Conservation (phyloP, 352 stramenopile genomes). For the Phytophthora parvispora region DNA sequence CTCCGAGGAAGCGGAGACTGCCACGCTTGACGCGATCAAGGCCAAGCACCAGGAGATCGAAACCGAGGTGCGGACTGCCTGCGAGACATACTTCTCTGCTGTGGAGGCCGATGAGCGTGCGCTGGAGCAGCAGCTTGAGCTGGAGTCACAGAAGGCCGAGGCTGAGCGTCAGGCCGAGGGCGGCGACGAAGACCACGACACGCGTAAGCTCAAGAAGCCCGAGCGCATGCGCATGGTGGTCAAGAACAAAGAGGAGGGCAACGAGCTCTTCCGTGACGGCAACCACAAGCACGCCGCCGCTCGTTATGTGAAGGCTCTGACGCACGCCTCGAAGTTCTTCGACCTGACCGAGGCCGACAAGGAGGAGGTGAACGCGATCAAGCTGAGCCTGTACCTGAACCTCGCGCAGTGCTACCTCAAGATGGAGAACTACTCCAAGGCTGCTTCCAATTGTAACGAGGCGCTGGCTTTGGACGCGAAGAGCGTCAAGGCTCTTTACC, state of each 20-base stretch:
- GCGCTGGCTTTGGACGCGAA: slow-evolving; percentile 76
- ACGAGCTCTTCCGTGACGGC: slow-evolving; percentile 93
- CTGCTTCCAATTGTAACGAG: slow-evolving; percentile 88
- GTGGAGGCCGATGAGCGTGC: slow-evolving; percentile 68
- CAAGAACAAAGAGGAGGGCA: slow-evolving; percentile 97
- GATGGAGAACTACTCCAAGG: slow-evolving; percentile 91
- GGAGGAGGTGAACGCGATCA: slow-evolving; percentile 89
- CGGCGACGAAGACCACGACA: slow-evolving; percentile 93
- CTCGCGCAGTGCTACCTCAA: slow-evolving; percentile 95
- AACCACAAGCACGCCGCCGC: slow-evolving; percentile 91
- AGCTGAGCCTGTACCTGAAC: slow-evolving; percentile 95
- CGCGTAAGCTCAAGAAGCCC: slow-evolving; percentile 93
- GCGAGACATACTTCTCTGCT: slow-evolving; percentile 77
- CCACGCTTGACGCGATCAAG: slow-evolving; percentile 64
- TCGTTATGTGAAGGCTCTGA: slow-evolving; percentile 94
- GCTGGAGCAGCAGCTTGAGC: slow-evolving; percentile 81
- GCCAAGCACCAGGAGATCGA: slow-evolving; percentile 70
- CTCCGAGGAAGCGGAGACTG: slow-evolving; percentile 87
- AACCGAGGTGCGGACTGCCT: slow-evolving; percentile 57
- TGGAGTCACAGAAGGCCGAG: slow-evolving; percentile 79
- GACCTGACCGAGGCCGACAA: slow-evolving; percentile 87
- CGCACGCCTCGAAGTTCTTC: slow-evolving; percentile 94
- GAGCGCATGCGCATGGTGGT: slow-evolving; percentile 95
- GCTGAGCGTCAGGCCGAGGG: slow-evolving; percentile 75
- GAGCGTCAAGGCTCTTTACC: slow-evolving; percentile 92